Conservation (phyloP, 495 filamentous ascomycete genomes). For the Neurospora sp. region DNA sequence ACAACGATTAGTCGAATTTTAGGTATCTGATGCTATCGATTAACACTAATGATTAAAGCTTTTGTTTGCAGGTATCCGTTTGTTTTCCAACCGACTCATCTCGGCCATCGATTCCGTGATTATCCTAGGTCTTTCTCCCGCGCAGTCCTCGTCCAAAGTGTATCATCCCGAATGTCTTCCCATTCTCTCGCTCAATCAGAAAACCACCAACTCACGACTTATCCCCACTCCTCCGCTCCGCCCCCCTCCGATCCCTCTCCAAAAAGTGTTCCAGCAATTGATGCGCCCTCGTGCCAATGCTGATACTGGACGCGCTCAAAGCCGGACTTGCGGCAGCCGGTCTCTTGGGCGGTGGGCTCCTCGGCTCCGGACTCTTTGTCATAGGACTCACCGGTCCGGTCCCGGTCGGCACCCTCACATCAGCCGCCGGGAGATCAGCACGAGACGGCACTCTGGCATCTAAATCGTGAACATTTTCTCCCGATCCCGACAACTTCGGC, state of each 20-base stretch:
- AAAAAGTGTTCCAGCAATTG: slow-evolving; percentile 15
- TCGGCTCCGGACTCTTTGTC: neutral
- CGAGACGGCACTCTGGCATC: neutral
- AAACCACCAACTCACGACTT: neutral
- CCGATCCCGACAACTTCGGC: neutral
- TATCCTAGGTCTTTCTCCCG: neutral
- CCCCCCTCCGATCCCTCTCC: slow-evolving; percentile 7
- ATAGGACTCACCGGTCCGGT: neutral
- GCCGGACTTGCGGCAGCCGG: neutral
- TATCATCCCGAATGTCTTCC: too few species aligned
- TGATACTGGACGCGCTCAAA: neutral
- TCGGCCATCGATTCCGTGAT: neutral
- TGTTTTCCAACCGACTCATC: neutral
- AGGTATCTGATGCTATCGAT: neutral
- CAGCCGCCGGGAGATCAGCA: neutral
- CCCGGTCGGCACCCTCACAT: neutral
- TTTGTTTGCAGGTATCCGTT: neutral
- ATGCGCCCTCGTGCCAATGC: slow-evolving; percentile 4
- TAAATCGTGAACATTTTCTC: neutral
- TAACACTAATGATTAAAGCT: neutral
- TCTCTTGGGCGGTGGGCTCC: neutral
- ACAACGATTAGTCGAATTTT: neutral
- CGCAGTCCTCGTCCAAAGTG: neutral
- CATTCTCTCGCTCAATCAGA: neutral
- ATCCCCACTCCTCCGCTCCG: neutral